Evolutionary conservation across 2,329 filamentous ascomycete genomes (phyloP), one percentile per base, ranked within the genome.

Genomic region (Xylaria sp.): DNA sequence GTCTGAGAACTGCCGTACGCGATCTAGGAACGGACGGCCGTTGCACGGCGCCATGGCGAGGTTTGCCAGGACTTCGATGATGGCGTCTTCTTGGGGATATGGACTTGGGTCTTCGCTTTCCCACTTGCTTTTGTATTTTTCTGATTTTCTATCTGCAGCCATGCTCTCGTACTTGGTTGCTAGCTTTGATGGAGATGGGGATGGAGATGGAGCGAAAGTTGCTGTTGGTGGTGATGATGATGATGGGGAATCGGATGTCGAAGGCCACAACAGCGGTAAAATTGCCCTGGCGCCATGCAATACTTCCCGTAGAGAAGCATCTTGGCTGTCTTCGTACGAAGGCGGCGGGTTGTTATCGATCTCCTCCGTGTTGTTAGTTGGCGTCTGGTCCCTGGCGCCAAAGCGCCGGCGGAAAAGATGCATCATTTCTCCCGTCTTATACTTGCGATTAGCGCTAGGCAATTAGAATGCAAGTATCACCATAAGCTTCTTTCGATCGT

Each of bases 261-360:
- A 69, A 18, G 50, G 62, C 66, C 66, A 69, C 5, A 69, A 9
- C 5, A 65, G 37, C 13, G 66, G 63, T 25, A 50, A 13, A 9
- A 59, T 23, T 2, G 16, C 27, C 48, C 27, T 25, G 2, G 66
- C 66, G 13, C 63, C 58, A 4, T 66, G 44, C 13, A 69, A 25
- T 5, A 69, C 51, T 18, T 60, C 53, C 5, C 53, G 58, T 13
- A 69, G 10, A 8, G 66, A 69, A n/a, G 59, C 58, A 42, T 66
- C 13, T 29, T 69, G 66, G 32, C 66, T 69, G 35, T 69, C 66
- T 27, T 69, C 53, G 51, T 69, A 69, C 27, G 66, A 69, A 21
- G 66, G 66, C 9, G 66, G 66, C 25, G 23, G 47, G n/a, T 40
- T 54, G 13, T 3, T 42, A 13, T 40, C 50, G 18, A 53, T 35